phyloP scores from a whole-genome alignment of 805 yeast genomes.

The Sugiyamaella qingdaonensis region DNA sequence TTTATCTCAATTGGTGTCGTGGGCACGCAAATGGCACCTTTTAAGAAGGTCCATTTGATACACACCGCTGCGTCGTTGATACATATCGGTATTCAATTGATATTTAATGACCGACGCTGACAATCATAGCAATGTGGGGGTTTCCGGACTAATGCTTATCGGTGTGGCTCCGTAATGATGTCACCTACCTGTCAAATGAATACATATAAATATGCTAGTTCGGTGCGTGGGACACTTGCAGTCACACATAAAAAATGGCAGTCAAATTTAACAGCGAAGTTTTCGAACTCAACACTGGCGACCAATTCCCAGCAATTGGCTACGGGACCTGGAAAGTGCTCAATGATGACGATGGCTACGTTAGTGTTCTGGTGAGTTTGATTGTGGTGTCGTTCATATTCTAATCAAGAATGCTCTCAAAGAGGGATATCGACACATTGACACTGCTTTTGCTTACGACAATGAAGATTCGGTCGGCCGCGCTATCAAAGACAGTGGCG shows the following conservation, averaged over 20 bases:
- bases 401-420: constrained; percentile 44
- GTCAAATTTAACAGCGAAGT: neutral
- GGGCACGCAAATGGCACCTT: no score
- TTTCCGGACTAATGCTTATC: no score
- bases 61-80: no score
- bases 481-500: constrained; percentile 40
- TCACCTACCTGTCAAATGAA: no score
- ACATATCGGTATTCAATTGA: no score
- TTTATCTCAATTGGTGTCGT: no score
- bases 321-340: constrained; percentile 63
- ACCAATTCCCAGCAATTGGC: constrained; percentile 60
- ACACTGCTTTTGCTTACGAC: constrained; percentile 66
- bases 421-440: constrained; percentile 68
- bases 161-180: no score
- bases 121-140: no score
- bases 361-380: constrained; percentile 43
- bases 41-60: no score
- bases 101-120: no score
- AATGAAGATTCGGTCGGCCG: constrained; percentile 65
- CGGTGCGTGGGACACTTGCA: no score
- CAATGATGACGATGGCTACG: constrained; percentile 39
- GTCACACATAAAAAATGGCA: neutral
- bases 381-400: neutral
- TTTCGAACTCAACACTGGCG: constrained; percentile 54
- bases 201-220: no score